Evolutionary conservation across 306 rosid species (phyloP), one percentile per base, ranked within the genome.

Genomic region (Vigna trinervia): DNA sequence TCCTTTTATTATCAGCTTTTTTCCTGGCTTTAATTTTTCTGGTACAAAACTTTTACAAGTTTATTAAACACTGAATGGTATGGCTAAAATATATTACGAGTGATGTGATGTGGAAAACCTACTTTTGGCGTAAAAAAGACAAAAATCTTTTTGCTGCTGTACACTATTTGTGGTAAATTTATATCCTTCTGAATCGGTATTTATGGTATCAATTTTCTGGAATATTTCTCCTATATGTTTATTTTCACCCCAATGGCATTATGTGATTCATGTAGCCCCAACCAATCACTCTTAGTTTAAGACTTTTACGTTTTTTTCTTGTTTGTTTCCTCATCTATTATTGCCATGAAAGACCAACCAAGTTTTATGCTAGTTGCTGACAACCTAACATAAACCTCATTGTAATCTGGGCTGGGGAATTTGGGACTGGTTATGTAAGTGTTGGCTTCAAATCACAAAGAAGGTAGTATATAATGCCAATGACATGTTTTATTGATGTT

Each of bases 381-480:
- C 62, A 56, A 34, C 43, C 66, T 19, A n/a, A 28, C 62, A 8
- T 3, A 20, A 54, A 4, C n/a, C 13, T 53, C 62, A 13, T 15
- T 71, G 51, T 73, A 41, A 63, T 19, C 59, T 15, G 75, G 19
- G 45, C 5, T 19, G 51, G 61, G 12, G 59, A 41, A 6, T 51
- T 59, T 2, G 50, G 13, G 69, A 56, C 60, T 19, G 46, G 48
- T 58, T 58, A 26, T 78, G n/a, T 56, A 67, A 57, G 26, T 14
- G 13, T 68, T 64, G 74, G 47, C 67, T 39, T 51, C 66, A 63
- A 54, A 73, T 47, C 52, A 48, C 38, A 38, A 75, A 45, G 68
- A 58, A 50, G 65, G 41, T 76, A 23, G 67, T 81, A 50, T 68
- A 48, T 23, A 74, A 67, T 48, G 72, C 45, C 36, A n/a, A 15